These are phyloP conservation scores for Helotiales sp. DNA, from an alignment of 2,329 filamentous ascomycete species.

Conservation along the genomic window DNA sequence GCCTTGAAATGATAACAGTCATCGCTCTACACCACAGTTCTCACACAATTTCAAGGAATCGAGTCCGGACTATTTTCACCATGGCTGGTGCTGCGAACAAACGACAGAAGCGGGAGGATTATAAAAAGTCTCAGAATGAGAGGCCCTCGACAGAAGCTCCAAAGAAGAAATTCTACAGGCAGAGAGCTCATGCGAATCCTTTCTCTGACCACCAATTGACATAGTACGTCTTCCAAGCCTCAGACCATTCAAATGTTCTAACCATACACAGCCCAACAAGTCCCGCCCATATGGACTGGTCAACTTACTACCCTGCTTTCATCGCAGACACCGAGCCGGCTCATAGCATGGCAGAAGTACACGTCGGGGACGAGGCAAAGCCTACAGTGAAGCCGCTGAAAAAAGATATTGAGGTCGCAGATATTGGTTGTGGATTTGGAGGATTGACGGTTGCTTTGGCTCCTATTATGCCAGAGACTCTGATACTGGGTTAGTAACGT, in stretches of 20 bases:
- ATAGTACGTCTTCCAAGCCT: constrained; percentile 69
- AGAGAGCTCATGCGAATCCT: constrained; percentile 95
- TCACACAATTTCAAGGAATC: not conserved
- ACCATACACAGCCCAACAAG: constrained; percentile 66
- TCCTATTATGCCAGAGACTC: constrained; percentile 77
- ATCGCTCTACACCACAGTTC: not conserved
- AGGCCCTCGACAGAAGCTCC: constrained; percentile 60
- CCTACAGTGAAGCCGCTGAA: constrained; percentile 47
- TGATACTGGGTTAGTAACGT: constrained; percentile 73
- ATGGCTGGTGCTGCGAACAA: constrained; percentile 59
- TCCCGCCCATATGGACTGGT: constrained; percentile 91
- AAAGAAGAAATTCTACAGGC: constrained; percentile 94
- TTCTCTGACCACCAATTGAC: constrained; percentile 91
- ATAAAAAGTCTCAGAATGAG: constrained; percentile 60
- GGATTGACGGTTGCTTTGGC: constrained; percentile 86
- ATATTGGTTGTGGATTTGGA: constrained; percentile 97
- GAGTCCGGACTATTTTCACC: not conserved
- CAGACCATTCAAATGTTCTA: constrained; percentile 28
- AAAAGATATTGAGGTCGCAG: constrained; percentile 85
- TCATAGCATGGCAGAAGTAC: constrained; percentile 28
- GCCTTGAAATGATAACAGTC: not conserved
- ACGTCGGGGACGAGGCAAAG: constrained; percentile 11
- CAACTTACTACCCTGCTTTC: constrained; percentile 78
- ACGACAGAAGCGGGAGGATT: constrained; percentile 68
- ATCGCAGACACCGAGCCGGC: constrained; percentile 47